phyloP scores from a whole-genome alignment of 2,329 filamentous ascomycete species.

The Fusarium clavum region DNA sequence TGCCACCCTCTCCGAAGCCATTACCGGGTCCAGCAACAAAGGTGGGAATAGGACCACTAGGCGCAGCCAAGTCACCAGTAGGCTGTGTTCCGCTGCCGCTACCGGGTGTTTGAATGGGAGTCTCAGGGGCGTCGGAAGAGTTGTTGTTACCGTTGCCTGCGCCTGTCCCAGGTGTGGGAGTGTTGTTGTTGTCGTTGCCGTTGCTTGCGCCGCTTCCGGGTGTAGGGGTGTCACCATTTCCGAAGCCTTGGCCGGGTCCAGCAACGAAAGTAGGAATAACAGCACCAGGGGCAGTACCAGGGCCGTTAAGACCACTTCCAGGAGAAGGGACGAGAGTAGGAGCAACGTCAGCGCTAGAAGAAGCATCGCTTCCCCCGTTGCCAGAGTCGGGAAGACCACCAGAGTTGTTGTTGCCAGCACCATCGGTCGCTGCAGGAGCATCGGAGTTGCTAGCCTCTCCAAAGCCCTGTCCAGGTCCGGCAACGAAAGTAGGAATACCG shows the following conservation, averaged over 20 bases:
- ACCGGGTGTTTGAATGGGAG: slow-evolving; percentile 18
- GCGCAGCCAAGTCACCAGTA: slow-evolving; percentile 1
- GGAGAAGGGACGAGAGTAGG: slow-evolving; percentile 28
- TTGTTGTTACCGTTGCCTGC: slow-evolving; percentile 8
- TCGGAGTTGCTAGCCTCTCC: slow-evolving; percentile 4
- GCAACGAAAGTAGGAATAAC: slow-evolving; percentile 26
- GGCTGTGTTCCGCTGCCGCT: background rate
- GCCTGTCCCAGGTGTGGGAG: slow-evolving; percentile 2
- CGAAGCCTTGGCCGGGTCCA: slow-evolving; percentile 23
- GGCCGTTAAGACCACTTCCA: slow-evolving; percentile 22
- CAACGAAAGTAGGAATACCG: slow-evolving; percentile 16
- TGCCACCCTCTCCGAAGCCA: slow-evolving; percentile 16
- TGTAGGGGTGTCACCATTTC: background rate
- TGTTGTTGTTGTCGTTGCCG: background rate
- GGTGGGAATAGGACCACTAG: slow-evolving; percentile 7
- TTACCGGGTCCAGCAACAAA: slow-evolving; percentile 22
- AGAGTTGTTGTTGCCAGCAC: background rate
- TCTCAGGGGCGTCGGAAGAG: background rate
- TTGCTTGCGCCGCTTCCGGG: slow-evolving; percentile 9
- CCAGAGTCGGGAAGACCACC: slow-evolving; percentile 8
- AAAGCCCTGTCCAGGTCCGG: slow-evolving; percentile 23
- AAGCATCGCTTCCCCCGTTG: slow-evolving; percentile 11
- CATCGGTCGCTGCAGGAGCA: background rate
- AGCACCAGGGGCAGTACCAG: slow-evolving; percentile 16
- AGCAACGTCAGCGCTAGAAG: slow-evolving; percentile 14